Base-by-base conservation (phyloP, 75 land plant genomes). In the Selaginella moellendorffii region DNA sequence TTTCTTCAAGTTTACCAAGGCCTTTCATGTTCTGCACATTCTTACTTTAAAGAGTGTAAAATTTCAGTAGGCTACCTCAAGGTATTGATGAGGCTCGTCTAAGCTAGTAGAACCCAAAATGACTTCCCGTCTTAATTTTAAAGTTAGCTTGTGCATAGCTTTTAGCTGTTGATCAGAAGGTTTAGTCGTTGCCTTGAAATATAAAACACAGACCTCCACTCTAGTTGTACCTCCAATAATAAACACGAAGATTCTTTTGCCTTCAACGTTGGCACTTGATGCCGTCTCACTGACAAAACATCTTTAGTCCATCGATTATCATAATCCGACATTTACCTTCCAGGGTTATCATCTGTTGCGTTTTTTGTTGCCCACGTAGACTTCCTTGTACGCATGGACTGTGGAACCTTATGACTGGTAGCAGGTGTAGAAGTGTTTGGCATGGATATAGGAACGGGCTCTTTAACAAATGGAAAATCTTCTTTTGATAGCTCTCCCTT, bases 141-240 rank as follows among this genome's bases (percentile, higher is more conserved):
- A 31, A 2, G 87, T 83, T n/a, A 93, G 77, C 75, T 93, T 95
- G 63, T 89, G 99, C 26, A 78, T 77, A 28, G 77, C 87, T 22
- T 95, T 77, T 31, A 95, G 59, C 99, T 93, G 80, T n/a, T 1
- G 24, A 52, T 24, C 14, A 5, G 10, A 36, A 5, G 46, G 5
- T 36, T 36, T 36, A 36, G n/a, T n/a, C n/a, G n/a, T n/a, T n/a
- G n/a, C n/a, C n/a, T n/a, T n/a, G n/a, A n/a, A n/a, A n/a, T n/a
- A n/a, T n/a, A n/a, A n/a, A n/a, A n/a, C n/a, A 54, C 61, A 54
- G 70, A 92, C 98, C 90, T 93, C 98, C 31, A 96, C 88, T 19
- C 96, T 80, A 53, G 98, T 93, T 12, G 83, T 87, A 29, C 98
- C 98, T 27, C 98, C 98, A 63, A 83, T 75, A 22, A 88, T 73